Conservation (phyloP, 2,329 filamentous ascomycete species). For the Exophiala spinifera region DNA sequence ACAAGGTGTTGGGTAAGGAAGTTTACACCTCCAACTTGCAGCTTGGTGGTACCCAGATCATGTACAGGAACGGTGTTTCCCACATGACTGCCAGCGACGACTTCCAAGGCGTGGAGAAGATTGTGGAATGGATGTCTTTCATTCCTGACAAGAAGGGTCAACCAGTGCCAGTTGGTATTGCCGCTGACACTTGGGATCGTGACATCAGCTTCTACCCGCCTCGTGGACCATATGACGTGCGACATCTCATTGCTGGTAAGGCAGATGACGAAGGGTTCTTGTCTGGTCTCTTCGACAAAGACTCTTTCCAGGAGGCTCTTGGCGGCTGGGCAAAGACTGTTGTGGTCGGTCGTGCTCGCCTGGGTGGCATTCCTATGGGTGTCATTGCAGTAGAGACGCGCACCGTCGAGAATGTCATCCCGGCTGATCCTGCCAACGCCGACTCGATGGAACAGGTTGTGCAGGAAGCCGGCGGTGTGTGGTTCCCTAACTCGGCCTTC, state of each 20-base stretch:
- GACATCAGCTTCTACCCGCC: conserved; percentile 79
- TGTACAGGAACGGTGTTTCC: conserved; percentile 99
- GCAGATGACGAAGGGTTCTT: conserved; percentile 82
- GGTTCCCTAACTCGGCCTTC: conserved; percentile 99
- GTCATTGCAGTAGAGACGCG: conserved; percentile 96
- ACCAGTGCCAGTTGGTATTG: conserved; percentile 87
- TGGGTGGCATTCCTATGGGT: conserved; percentile 96
- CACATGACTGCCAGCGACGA: conserved; percentile 98
- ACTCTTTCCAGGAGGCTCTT: conserved; percentile 93
- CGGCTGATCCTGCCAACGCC: conserved; percentile 94
- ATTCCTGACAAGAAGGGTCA: conserved; percentile 93
- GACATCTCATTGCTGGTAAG: conserved; percentile 88
- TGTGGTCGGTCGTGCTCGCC: conserved; percentile 90
- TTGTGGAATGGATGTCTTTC: conserved; percentile 96
- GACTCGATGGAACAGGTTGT: conserved; percentile 95
- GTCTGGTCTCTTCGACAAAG: conserved; percentile 90
- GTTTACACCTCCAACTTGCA: conserved; percentile 99
- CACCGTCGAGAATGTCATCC: conserved; percentile 92
- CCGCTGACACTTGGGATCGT: conserved; percentile 84
- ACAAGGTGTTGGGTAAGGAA: conserved; percentile 96
- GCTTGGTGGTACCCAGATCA: conserved; percentile 99
- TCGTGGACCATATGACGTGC: conserved; percentile 83
- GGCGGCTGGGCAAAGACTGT: conserved; percentile 97
- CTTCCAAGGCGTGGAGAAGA: conserved; percentile 96
- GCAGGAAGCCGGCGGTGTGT: conserved; percentile 96